Evolutionary conservation across 495 filamentous ascomycete genomes (phyloP), one percentile per base, ranked within the genome.

Genomic region (Tetracladium setigerum): DNA sequence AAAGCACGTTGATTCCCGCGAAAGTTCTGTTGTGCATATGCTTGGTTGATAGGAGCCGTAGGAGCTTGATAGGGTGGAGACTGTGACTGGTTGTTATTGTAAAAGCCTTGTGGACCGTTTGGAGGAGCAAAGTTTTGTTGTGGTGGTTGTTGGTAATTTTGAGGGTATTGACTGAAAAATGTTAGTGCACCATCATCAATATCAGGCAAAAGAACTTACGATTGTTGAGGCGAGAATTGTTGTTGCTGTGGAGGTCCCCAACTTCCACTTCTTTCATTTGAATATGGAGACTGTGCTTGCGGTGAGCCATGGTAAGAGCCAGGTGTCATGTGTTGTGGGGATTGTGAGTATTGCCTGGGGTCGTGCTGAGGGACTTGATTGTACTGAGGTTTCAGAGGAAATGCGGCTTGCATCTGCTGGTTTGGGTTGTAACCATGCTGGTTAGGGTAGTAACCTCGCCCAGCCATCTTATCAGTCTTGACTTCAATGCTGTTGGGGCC

Each of bases 241-340:
- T 73, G 73, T 49, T 68, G 75, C 53, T 77, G 77, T 50, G 44
- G 41, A 27, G 22, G 22, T 44, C 66, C 67, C 67, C 81, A 78
- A 19, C 74, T 74, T 17, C 76, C 76, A 27, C 22, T 27, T 54
- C 78, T 68, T 24, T 72, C 70, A 44, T 63, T 63, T 32, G 64
- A 67, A 61, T 82, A 82, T 1, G 84, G 82, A 19, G 84, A 88
- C 40, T 76, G 72, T 8, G 77, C 72, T 33, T 77, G 77, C 31
- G 86, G 84, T 9, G 82, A 88, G 17, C 73, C 77, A 42, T 66
- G 71, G 30, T 54, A 51, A 8, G 57, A 60, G 27, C 36, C 42
- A 10, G 57, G 57, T 43, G 81, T 74, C 24, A 73, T 79, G 33
- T 65, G 65, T 14, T 78, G 76, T 5, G 82, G 72, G 16, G 81